Base-by-base conservation (phyloP, 225 moss, liverwort and hornwort genomes). In the Asterella californica region DNA sequence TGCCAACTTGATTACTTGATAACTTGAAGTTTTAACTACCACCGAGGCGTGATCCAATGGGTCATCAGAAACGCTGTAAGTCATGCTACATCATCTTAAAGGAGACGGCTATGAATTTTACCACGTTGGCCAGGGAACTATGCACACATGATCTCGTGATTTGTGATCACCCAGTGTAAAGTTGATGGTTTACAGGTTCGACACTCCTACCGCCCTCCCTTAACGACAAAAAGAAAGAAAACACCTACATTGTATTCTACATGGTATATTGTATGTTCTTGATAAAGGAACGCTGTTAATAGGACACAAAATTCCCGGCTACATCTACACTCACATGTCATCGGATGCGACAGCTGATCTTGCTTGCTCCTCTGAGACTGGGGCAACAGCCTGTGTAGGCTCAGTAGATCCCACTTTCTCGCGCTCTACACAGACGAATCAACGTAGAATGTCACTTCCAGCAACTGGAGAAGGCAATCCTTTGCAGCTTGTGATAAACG, bases 401-500 rank as follows among this genome's bases (percentile, higher is more conserved):
- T 69, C 77, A 69, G 60, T 68, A 24, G 78, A 72, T 53, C 60
- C 38, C 74, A 80, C 57, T 78, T 78, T 87, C 77, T 80, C 80
- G 71, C 84, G 84, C 14, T 87, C 87, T 87, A 80, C 79, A 82
- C 50, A 72, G 32, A 76, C 67, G 59, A 78, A 17, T 53, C 22
- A 76, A 59, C 12, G 27, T 34, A 24, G 29, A 34, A 67, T 36
- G 36, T 67, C 67, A 67, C 25, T 6, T 57, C 57, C 5, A 1
- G 61, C n/a, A 21, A 11, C 27, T 27, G 19, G 19, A 25, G n/a
- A 61, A 25, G 27, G 22, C 61, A 61, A 11, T 25, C 61, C n/a
- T 25, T 61, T 11, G 61, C 25, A 61, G 61, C 61, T 61, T 25
- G 11, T 27, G n/a, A 61, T 61, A 27, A 27, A 21, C 27, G 9